Percentiles rank a stretch among this genome's conserved stretches.
Evolutionary conservation across 78 protist species (phyloP).

Genomic region (Polysphondylium violaceum): DNA sequence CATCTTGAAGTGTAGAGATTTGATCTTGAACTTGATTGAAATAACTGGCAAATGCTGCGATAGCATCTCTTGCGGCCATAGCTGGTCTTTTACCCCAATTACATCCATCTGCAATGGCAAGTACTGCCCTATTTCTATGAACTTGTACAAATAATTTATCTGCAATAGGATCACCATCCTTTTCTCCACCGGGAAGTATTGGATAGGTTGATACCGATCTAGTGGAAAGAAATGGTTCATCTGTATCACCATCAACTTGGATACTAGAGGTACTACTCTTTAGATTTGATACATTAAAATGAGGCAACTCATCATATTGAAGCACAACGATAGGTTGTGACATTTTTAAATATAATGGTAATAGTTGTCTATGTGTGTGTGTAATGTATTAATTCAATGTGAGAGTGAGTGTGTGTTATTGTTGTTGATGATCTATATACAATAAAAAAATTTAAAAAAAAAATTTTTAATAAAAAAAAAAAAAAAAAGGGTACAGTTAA

Average conservation of each 20-base stretch:
- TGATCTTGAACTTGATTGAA: slow-evolving; percentile 46
- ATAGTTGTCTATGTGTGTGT: not conserved
- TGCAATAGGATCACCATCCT: slow-evolving; percentile 79
- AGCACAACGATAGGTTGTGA: slow-evolving; percentile 45
- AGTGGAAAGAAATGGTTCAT: slow-evolving; percentile 66
- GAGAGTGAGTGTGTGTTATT: not conserved
- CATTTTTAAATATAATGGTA: not conserved
- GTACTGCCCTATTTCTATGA: slow-evolving; percentile 57
- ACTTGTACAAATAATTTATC: slow-evolving; percentile 64
- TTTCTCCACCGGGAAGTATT: slow-evolving; percentile 45
- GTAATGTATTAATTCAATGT: not conserved
- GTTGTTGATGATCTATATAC: no score
- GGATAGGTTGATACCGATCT: slow-evolving; percentile 69
- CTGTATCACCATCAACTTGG: slow-evolving; percentile 58
- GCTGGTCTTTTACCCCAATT: slow-evolving; percentile 82
- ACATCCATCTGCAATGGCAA: slow-evolving; percentile 82
- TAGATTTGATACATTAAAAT: slow-evolving; percentile 41
- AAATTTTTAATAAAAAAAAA: not conserved
- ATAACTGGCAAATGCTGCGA: slow-evolving; percentile 61
- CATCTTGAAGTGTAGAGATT: slow-evolving; percentile 66
- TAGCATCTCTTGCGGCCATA: slow-evolving; percentile 71
- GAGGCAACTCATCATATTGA: slow-evolving; percentile 65
- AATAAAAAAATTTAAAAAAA: no score
- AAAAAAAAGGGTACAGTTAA: no score
- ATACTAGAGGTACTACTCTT: slow-evolving; percentile 54